These are phyloP conservation scores for Cercospora sp. DNA, from an alignment of 2,329 filamentous ascomycete genomes.

Conservation along the genomic window DNA sequence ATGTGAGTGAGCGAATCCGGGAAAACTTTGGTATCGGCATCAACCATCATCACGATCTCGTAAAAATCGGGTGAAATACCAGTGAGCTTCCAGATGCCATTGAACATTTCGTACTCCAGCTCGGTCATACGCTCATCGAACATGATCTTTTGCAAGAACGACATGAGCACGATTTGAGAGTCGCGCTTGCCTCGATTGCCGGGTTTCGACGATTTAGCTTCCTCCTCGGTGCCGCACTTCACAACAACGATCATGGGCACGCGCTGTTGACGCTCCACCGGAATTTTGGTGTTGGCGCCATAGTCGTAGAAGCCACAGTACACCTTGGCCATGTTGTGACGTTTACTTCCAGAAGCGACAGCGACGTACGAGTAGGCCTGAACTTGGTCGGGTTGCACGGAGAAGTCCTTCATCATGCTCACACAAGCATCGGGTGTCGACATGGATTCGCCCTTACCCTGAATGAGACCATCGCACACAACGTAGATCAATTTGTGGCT, in stretches of 20 bases:
- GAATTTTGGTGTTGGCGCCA: slow-evolving; percentile 74
- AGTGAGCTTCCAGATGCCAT: slow-evolving; percentile 96
- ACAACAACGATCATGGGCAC: slow-evolving; percentile 97
- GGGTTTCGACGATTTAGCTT: slow-evolving; percentile 77
- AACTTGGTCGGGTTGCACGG: slow-evolving; percentile 76
- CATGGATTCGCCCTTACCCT: slow-evolving; percentile 82
- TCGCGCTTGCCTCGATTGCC: slow-evolving; percentile 98
- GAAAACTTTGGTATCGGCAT: slow-evolving; percentile 98
- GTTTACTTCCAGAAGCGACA: slow-evolving; percentile 90
- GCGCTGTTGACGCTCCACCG: slow-evolving; percentile 84
- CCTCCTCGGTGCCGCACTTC: slow-evolving; percentile 91
- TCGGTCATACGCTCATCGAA: slow-evolving; percentile 99
- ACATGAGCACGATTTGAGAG: slow-evolving; percentile 99
- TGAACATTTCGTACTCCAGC: slow-evolving; percentile 99
- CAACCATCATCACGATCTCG: slow-evolving; percentile 97
- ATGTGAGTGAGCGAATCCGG: slow-evolving; percentile 98
- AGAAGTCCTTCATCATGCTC: slow-evolving; percentile 91
- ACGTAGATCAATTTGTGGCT: slow-evolving; percentile 97
- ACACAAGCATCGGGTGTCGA: slow-evolving; percentile 89
- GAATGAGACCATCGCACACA: slow-evolving; percentile 96
- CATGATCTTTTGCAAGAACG: slow-evolving; percentile 99
- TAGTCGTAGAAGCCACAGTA: slow-evolving; percentile 99
- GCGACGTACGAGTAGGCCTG: slow-evolving; percentile 93
- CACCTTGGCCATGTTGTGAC: slow-evolving; percentile 99
- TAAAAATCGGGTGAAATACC: slow-evolving; percentile 98